Evolutionary conservation across 345 rosid species (phyloP).

Genomic region (Corchorus capsularis): DNA sequence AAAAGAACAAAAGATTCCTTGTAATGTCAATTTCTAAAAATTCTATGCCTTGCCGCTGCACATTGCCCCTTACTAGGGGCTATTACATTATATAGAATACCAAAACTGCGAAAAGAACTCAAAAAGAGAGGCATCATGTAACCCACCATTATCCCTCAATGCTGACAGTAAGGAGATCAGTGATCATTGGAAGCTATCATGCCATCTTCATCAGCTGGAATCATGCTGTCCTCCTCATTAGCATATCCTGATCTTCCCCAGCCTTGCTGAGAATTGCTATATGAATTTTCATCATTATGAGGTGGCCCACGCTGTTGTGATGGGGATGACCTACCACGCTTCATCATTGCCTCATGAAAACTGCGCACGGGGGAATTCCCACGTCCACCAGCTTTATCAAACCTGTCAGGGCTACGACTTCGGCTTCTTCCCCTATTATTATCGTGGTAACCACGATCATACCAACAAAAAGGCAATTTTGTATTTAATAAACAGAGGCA

Average conservation of each 20-base stretch:
- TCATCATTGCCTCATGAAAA: conserved; percentile 78
- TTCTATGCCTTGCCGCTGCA: not conserved
- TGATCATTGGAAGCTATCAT: not conserved
- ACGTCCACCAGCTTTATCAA: not conserved
- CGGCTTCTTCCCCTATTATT: conserved; percentile 17
- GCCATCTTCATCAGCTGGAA: conserved; percentile 11
- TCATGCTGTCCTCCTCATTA: conserved; percentile 4
- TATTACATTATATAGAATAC: not conserved
- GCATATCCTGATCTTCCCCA: not conserved
- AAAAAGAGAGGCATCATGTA: not conserved
- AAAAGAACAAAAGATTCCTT: not conserved
- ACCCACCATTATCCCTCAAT: not conserved
- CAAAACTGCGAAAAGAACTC: not conserved
- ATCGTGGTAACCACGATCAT: conserved; percentile 11
- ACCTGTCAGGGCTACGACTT: conserved; percentile 12
- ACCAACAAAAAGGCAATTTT: not conserved
- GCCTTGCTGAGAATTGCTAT: not conserved
- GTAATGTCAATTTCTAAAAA: not conserved
- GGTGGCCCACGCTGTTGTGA: not conserved
- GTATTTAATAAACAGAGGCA: not conserved
- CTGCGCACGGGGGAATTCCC: conserved; percentile 13
- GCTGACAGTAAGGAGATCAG: not conserved
- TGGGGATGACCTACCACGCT: conserved; percentile 28
- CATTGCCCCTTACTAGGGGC: not conserved
- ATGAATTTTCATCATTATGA: not conserved